These are phyloP conservation scores for Dothistroma septosporum DNA, from an alignment of 2,329 filamentous ascomycete species.

Conservation along the genomic window DNA sequence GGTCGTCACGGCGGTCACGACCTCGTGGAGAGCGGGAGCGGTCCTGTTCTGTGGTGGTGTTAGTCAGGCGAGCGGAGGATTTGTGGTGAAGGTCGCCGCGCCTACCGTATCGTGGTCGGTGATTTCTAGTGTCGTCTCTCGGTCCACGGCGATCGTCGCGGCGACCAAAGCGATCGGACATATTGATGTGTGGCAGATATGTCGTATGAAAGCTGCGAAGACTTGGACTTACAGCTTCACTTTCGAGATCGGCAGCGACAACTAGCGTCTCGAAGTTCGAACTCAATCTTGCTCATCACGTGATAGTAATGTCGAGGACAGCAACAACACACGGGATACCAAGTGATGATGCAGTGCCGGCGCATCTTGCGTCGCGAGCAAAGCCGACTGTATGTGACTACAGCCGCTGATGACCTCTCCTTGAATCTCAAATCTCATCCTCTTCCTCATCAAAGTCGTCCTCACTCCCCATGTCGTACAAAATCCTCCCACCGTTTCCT, in stretches of 20 bases:
- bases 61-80: conserved; percentile 13
- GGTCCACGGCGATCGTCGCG: conserved; percentile 25
- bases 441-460: conserved; percentile 97
- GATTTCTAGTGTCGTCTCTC: conserved; percentile 26
- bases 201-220: background rate
- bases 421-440: conserved; percentile 67
- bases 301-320: background rate
- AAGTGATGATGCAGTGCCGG: background rate
- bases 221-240: no score
- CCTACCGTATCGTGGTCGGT: conserved; percentile 28
- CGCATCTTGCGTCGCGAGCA: background rate
- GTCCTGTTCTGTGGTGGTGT: conserved; percentile 22
- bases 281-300: background rate
- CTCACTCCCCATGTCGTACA: conserved; percentile 95
- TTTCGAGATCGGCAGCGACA: background rate
- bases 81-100: background rate
- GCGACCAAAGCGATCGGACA: conserved; percentile 26
- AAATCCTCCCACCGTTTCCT: conserved; percentile 83
- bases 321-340: background rate
- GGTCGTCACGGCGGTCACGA: conserved; percentile 30
- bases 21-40: conserved; percentile 31
- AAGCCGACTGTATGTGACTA: background rate
- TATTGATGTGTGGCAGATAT: conserved; percentile 7
- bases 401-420: background rate
- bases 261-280: background rate